phyloP scores from a whole-genome alignment of 805 yeast species.

The Candida caryicola region DNA sequence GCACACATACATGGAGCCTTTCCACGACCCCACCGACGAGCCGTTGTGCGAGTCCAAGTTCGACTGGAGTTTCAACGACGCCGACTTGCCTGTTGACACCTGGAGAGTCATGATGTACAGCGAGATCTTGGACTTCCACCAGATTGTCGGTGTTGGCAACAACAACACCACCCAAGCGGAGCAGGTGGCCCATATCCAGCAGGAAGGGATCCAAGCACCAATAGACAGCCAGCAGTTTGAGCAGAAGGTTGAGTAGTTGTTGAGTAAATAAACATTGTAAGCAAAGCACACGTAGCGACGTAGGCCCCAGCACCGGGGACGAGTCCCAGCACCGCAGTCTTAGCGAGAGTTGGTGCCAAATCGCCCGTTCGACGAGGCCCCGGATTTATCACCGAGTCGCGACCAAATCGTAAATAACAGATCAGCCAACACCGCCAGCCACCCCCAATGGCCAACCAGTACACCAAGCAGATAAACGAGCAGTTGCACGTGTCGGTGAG shows the following conservation, averaged over 20 bases:
- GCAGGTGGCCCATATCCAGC: constrained; percentile 21
- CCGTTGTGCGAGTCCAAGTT: constrained; percentile 90
- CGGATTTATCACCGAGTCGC: too few relatives aligned
- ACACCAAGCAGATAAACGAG: constrained; percentile 20
- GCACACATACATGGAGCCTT: constrained; percentile 90
- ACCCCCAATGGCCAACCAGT: constrained; percentile 5
- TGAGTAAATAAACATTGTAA: not conserved
- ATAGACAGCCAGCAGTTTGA: constrained; percentile 9
- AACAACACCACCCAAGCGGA: constrained; percentile 17
- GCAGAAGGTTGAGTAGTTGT: constrained; percentile 14
- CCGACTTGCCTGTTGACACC: constrained; percentile 94
- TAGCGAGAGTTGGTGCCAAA: too few relatives aligned
- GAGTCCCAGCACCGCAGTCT: too few relatives aligned
- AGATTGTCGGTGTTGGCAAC: constrained; percentile 56
- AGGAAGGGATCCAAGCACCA: constrained; percentile 29
- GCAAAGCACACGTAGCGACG: too few relatives aligned
- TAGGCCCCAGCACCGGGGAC: too few relatives aligned
- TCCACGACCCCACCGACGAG: constrained; percentile 97
- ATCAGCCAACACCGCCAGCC: too few relatives aligned
- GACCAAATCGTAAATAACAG: too few relatives aligned
- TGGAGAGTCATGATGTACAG: constrained; percentile 99
- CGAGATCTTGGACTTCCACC: constrained; percentile 94
- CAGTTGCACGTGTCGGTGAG: constrained; percentile 18
- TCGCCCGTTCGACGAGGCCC: too few relatives aligned
- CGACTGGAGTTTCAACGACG: constrained; percentile 98